A percentile compares a stretch with the other conserved stretches of the same genome.
These are phyloP conservation scores for Corchorus capsularis DNA, from an alignment of 345 rosid genomes.

Conservation along the genomic window DNA sequence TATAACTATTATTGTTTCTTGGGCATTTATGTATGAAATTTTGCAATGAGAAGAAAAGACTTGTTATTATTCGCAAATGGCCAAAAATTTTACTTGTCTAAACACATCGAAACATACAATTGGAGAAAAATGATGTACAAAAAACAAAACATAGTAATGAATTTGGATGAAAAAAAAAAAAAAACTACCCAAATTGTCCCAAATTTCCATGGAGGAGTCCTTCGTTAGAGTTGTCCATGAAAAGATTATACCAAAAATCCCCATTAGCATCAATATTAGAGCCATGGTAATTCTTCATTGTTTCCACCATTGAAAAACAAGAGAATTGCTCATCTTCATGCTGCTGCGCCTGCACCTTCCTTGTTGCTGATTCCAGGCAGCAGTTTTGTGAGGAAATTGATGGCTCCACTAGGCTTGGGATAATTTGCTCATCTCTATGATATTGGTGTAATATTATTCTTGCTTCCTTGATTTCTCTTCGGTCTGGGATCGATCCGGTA, in stretches of 20 bases:
- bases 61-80: no score
- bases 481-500: background rate
- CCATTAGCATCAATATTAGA: background rate
- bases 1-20: no score
- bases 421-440: constrained; percentile 1
- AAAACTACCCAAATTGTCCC: background rate
- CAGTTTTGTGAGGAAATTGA: background rate
- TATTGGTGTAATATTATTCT: background rate
- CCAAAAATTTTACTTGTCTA: background rate
- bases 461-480: background rate
- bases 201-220: background rate
- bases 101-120: background rate
- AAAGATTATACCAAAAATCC: constrained; percentile 27
- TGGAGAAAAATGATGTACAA: background rate
- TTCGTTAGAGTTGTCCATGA: constrained; percentile 1
- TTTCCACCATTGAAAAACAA: background rate
- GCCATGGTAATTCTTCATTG: background rate
- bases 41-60: no score
- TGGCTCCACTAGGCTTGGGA: background rate
- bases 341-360: background rate
- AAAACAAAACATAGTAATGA: no score
- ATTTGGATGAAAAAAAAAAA: no score
- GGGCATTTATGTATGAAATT: no score
- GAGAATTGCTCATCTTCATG: background rate
- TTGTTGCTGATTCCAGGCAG: background rate